Base-by-base conservation (phyloP, 2,329 filamentous ascomycete genomes). In the Ophiocordyceps australis region DNA sequence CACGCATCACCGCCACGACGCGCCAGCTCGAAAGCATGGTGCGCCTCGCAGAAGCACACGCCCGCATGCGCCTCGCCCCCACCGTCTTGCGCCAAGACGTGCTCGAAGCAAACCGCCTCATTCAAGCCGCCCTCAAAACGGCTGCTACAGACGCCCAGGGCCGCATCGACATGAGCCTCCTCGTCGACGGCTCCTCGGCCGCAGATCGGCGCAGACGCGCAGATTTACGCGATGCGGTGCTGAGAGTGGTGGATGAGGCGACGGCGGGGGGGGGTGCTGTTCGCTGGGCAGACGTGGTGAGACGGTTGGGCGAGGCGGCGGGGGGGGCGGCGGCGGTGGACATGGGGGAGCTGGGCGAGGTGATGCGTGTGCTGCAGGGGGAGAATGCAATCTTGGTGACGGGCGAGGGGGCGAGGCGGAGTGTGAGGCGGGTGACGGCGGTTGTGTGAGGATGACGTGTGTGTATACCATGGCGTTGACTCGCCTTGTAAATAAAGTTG, bases 11-110 rank as follows among this genome's bases (percentile, higher is more conserved):
- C 0, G 89, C 89, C 21, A 98, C 89, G 4, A 98, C 91, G 1
- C 72, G 89, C 45, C 89, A 98, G 53, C 65, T 98, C 5, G 91
- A 98, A 55, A 89, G 78, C 23, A 98, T 98, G 91, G 95, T 98
- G 45, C 86, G 89, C 33, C 75, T 98, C 4, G 59, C 85, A 2
- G 89, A 98, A 57, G 89, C 85, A 1, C 91, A 98, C 51, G 91
- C 89, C 25, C 94, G 94, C 52, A 98, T 98, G 91, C 78, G 89
- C 4, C 67, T 98, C 5, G 70, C 77, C 0, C 48, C 60, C 3
- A 67, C 62, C 10, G 89, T 98, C 22, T 83, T 79, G 0, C 69
- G 65, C 16, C 65, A 67, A 25, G 91, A 98, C 42, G 91, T 98
- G 5, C 57, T 71, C 25, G 89, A 98, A 55, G 85, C 89, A 1